Base-by-base conservation (phyloP, 2,329 filamentous ascomycete genomes). In the Aspergillus udagawae region DNA sequence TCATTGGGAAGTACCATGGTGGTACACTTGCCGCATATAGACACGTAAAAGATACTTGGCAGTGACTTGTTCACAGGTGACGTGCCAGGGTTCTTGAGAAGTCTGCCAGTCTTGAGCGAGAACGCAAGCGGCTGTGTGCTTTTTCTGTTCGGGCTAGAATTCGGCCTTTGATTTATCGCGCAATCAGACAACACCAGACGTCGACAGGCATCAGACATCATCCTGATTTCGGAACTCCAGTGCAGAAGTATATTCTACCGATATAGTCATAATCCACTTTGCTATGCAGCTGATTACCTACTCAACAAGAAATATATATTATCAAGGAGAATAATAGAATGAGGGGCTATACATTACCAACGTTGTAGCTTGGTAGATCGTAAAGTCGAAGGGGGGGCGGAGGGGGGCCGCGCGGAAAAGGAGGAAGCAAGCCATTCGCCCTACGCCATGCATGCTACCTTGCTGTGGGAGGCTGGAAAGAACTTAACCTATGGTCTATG, bases 11-110 rank as follows among this genome's bases (percentile, higher is more conserved):
- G 57, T 62, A 65, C 57, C 58, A 55, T 27, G 38, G 49, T 54
- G 38, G 63, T 60, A 58, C 56, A 54, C 58, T 64, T 57, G 48
- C 63, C 62, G 61, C 65, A 60, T 60, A 54, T 56, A 61, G 58
- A 55, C 55, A 61, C 62, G 58, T 59, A 61, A 58, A 59, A 60
- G 56, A 57, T 60, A 59, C 58, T 58, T 64, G 54, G 51, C 54
- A 52, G 50, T 49, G 54, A 61, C 57, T 58, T 65, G 25, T 56
- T 56, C 48, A 55, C 55, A 58, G 50, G 60, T 52, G 49, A 28
- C n/a, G n/a, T 38, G 47, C 29, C 35, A 32, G 29, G 27, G n/a
- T 51, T 47, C 21, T 41, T 47, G 44, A 25, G 44, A 14, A 48
- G 45, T 29, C 54, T 60, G 28, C 55, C 51, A 58, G 52, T 60